Percentiles rank a stretch among this genome's conserved stretches.
These are phyloP conservation scores for Centrapalus pauciflorus DNA, from an alignment of 129 eudicot genomes.

Conservation along the genomic window DNA sequence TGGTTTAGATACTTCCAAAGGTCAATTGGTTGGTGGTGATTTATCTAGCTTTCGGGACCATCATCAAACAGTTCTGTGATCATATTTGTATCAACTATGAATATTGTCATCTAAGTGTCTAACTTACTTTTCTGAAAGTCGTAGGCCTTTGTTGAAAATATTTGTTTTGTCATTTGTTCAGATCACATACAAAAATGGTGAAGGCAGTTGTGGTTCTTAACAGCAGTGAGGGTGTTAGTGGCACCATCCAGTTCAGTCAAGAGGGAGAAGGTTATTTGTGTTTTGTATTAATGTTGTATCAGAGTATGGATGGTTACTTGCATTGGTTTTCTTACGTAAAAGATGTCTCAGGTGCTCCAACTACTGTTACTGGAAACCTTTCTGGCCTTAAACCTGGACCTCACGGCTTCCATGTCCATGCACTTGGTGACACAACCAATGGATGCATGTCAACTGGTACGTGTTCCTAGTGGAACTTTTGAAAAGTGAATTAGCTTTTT, in stretches of 20 bases:
- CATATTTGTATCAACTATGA: neutral
- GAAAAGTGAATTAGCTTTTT: neutral
- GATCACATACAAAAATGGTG: conserved; percentile 88
- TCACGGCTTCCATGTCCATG: conserved; percentile 95
- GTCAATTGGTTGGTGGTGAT: neutral
- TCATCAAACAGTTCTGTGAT: neutral
- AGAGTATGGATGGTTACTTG: neutral
- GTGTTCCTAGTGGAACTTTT: neutral
- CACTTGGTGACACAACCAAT: conserved; percentile 98
- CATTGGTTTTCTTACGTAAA: conserved; percentile 7
- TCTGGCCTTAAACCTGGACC: conserved; percentile 84
- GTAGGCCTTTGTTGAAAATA: conserved; percentile 1
- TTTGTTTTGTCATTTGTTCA: conserved; percentile 28
- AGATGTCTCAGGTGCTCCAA: conserved; percentile 53
- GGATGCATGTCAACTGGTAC: conserved; percentile 96
- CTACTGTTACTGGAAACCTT: conserved; percentile 73
- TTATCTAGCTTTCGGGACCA: neutral
- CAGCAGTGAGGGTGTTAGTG: conserved; percentile 92
- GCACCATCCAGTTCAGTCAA: conserved; percentile 70
- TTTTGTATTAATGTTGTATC: neutral
- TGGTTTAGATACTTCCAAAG: neutral
- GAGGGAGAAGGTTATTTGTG: conserved; percentile 68
- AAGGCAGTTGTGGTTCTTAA: conserved; percentile 87
- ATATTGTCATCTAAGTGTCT: neutral
- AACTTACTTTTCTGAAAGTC: conserved; percentile 6